Evolutionary conservation across 2,329 filamentous ascomycete species (phyloP).

Genomic region (Ophiognomonia clavigignenti-juglandacearum): DNA sequence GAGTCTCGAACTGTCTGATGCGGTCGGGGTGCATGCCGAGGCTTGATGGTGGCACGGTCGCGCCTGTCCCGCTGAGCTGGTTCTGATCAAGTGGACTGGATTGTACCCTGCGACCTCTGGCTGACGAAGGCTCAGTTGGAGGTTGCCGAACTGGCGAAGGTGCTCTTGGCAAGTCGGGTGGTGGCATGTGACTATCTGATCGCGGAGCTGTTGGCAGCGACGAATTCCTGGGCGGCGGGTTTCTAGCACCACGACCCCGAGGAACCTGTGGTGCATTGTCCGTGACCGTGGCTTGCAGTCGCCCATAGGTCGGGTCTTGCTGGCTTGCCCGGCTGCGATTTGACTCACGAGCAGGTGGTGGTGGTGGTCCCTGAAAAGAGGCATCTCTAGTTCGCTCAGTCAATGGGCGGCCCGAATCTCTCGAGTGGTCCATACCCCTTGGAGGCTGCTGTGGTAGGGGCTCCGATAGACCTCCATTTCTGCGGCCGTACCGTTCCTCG

Average conservation of each 20-base stretch:
- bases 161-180: conserved; percentile 35
- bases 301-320: conserved; percentile 59
- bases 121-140: conserved; percentile 49
- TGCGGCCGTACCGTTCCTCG: conserved; percentile 43
- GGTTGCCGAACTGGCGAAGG: conserved; percentile 46
- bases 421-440: conserved; percentile 23
- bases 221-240: conserved; percentile 24
- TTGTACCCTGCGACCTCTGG: conserved; percentile 31
- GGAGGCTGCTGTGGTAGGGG: conserved; percentile 12
- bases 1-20: conserved; percentile 31
- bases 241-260: conserved; percentile 36
- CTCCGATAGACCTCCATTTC: conserved; percentile 9
- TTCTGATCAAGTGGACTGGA: conserved; percentile 36
- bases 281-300: conserved; percentile 46
- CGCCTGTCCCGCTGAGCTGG: conserved; percentile 19
- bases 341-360: conserved; percentile 35
- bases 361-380: conserved; percentile 32
- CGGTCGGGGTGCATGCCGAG: conserved; percentile 37
- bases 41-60: conserved; percentile 13
- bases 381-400: conserved; percentile 38
- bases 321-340: conserved; percentile 47
- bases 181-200: conserved; percentile 37
- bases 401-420: conserved; percentile 7
- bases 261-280: conserved; percentile 51
- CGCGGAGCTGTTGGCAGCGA: conserved; percentile 34